Evolutionary conservation across 345 rosid species (phyloP).

Genomic region (Garcia nutans): DNA sequence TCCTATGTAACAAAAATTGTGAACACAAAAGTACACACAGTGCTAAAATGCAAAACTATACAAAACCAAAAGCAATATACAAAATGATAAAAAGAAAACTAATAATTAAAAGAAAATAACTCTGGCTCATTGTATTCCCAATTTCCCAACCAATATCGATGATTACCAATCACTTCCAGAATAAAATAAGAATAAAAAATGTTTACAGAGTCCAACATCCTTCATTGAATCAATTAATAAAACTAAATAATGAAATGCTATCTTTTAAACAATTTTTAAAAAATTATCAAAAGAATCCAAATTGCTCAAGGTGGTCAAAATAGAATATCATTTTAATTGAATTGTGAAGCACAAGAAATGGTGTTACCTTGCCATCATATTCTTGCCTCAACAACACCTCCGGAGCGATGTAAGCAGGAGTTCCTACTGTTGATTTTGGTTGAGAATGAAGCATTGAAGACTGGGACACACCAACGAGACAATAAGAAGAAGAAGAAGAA

Average conservation of each 20-base stretch:
- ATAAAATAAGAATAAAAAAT: background rate
- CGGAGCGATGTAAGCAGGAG: conserved; percentile 40
- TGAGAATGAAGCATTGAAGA: conserved; percentile 39
- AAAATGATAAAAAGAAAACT: background rate
- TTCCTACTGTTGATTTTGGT: conserved; percentile 38
- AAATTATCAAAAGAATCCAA: background rate
- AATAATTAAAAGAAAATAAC: background rate
- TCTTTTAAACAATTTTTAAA: background rate
- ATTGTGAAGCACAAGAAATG: background rate
- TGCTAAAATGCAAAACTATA: background rate
- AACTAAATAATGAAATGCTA: background rate
- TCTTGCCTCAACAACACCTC: conserved; percentile 33
- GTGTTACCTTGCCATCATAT: conserved; percentile 37
- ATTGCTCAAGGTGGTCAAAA: background rate
- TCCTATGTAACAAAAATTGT: background rate
- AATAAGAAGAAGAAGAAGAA: background rate
- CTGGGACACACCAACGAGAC: conserved; percentile 13
- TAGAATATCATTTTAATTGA: background rate
- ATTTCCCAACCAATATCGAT: background rate
- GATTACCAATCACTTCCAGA: background rate
- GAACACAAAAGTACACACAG: background rate
- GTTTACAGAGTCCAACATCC: background rate
- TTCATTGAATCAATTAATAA: background rate
- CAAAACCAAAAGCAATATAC: background rate
- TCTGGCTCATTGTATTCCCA: background rate